Evolutionary conservation across 2,329 filamentous ascomycete species (phyloP).

Genomic region (Claviceps sp.): DNA sequence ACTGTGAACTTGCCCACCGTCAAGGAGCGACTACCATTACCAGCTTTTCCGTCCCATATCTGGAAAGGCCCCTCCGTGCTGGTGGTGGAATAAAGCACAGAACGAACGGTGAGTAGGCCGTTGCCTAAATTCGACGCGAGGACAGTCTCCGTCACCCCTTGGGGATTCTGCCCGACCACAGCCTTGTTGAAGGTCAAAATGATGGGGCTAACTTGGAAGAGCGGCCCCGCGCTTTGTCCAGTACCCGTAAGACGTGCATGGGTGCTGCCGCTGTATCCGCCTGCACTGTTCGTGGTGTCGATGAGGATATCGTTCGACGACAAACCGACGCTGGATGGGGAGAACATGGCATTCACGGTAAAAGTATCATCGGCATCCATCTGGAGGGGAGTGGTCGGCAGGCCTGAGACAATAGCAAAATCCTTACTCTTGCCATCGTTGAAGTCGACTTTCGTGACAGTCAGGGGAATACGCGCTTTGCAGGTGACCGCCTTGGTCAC

Average conservation of each 20-base stretch:
- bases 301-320: conserved; percentile 33
- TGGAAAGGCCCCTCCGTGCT: conserved; percentile 32
- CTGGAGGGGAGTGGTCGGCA: conserved; percentile 18
- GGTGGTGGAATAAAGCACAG: conserved; percentile 29
- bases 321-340: conserved; percentile 31
- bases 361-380: conserved; percentile 25
- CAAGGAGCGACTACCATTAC: conserved; percentile 11
- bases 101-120: conserved; percentile 26
- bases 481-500: conserved; percentile 27
- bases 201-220: conserved; percentile 34
- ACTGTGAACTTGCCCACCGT: conserved; percentile 36
- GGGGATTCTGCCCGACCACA: conserved; percentile 27
- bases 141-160: conserved; percentile 27
- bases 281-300: conserved; percentile 30
- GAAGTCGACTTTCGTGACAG: conserved; percentile 25
- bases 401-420: conserved; percentile 24
- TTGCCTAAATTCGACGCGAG: conserved; percentile 38
- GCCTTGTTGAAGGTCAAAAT: conserved; percentile 35
- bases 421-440: conserved; percentile 21
- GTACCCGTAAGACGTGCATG: conserved; percentile 35
- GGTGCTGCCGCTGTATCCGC: conserved; percentile 32
- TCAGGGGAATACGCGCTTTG: conserved; percentile 29
- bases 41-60: conserved; percentile 20
- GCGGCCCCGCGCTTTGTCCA: conserved; percentile 29
- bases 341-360: conserved; percentile 30